Evolutionary conservation across 2,329 filamentous ascomycete species (phyloP), one percentile per base, ranked within the genome.

Genomic region (Aspergillus sp.): DNA sequence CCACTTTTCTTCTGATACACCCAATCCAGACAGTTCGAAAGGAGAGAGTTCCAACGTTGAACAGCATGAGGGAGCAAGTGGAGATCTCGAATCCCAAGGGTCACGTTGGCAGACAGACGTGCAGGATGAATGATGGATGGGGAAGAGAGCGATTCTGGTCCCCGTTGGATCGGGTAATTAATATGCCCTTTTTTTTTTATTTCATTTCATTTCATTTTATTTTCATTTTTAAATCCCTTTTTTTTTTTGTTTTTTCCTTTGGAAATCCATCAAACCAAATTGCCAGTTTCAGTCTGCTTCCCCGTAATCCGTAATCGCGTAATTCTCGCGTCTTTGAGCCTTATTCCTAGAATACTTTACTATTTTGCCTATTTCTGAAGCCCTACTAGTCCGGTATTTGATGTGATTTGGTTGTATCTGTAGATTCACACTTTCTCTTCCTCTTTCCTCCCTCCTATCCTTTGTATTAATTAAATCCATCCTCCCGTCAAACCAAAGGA

Each of bases 141-240:
- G 36, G 16, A 42, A 16, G 16, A 42, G 36, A 42, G 36, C 36
- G 47, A 56, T 46, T 50, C 26, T 56, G 50, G 36, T 56, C 57
- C 54, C 61, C 56, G 63, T 63, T 60, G 54, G 58, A 64, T 63
- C 60, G 61, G 63, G 61, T 63, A 63, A 63, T 60, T 64, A 57
- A 59, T 55, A 39, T 31, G 31, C 49, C 68, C 58, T 26, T 22
- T 52, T 56, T 45, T 2, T 46, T 50, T 60, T 55, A 12, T 49
- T 54, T 46, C 54, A 42, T 49, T 55, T 31, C 12, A 49, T 54
- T 56, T 16, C 11, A 47, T 50, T 54, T 39, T 53, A 16, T 20
- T 39, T 45, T 61, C 61, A 51, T 42, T 55, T 36, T 49, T 53
- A n/a, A n/a, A 52, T 24, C 39, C 26, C 49, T 47, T 31, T 24